These are phyloP conservation scores for Podochytrium sp. DNA, from an alignment of 192 early-diverging fungal genomes.

Conservation along the genomic window DNA sequence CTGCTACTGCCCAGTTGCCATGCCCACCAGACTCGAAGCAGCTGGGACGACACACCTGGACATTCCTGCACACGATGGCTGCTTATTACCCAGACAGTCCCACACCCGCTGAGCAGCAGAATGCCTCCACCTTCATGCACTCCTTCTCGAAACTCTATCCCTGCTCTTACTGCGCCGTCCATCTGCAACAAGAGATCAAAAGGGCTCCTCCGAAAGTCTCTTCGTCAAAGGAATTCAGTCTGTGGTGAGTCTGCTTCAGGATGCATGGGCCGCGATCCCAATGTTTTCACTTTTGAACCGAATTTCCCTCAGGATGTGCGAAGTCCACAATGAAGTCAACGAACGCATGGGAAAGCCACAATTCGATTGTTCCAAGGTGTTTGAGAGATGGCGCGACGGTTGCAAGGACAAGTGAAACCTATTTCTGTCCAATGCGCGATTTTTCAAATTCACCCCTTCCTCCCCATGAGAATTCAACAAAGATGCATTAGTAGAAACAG, in stretches of 20 bases:
- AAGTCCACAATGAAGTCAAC: slow-evolving; percentile 96
- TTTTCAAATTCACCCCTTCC: no score
- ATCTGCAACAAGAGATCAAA: slow-evolving; percentile 79
- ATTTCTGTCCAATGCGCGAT: no score
- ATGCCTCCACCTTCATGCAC: slow-evolving; percentile 31
- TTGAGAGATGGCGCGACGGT: slow-evolving; percentile 85
- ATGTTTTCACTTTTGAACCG: background rate
- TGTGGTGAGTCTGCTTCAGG: slow-evolving; percentile 64
- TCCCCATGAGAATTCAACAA: no score
- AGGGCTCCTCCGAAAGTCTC: slow-evolving; percentile 77
- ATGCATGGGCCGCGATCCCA: no score
- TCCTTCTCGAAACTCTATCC: slow-evolving; percentile 91
- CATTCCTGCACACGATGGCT: slow-evolving; percentile 95
- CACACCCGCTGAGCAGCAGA: slow-evolving; percentile 66
- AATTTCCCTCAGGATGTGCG: slow-evolving; percentile 61
- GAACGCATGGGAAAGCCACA: slow-evolving; percentile 79
- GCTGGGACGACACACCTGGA: slow-evolving; percentile 94
- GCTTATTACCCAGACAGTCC: slow-evolving; percentile 93
- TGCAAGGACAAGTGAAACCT: slow-evolving; percentile 12
- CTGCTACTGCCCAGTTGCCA: background rate
- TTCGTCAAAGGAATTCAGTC: slow-evolving; percentile 66
- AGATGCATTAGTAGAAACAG: no score
- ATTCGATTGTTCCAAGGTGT: slow-evolving; percentile 94
- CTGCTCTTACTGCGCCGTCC: slow-evolving; percentile 85
- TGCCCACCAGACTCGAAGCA: slow-evolving; percentile 84